Evolutionary conservation across 768 basidiomycete genomes (phyloP).

Genomic region (Phanerochaete sordida): DNA sequence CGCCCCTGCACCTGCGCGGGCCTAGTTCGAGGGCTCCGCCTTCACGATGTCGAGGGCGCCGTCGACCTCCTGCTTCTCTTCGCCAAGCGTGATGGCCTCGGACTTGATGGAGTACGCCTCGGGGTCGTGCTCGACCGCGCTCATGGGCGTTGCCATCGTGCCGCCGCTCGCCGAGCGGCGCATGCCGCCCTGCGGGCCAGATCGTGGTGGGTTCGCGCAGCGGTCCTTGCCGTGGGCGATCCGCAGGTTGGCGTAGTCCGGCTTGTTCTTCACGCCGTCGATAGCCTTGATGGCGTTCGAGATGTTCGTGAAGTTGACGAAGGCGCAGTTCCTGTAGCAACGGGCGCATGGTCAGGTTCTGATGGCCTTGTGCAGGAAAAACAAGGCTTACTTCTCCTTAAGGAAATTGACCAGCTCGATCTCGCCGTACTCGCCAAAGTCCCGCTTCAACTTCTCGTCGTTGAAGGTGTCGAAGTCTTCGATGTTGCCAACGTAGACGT

Average conservation of each 20-base stretch:
- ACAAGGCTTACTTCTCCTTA: conserved; percentile 76
- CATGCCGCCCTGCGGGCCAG: conserved; percentile 70
- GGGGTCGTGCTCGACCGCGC: conserved; percentile 33
- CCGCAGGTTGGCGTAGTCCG: conserved; percentile 85
- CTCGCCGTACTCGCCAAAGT: conserved; percentile 95
- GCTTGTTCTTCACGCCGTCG: conserved; percentile 87
- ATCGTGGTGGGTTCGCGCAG: conserved; percentile 89
- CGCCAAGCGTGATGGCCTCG: conserved; percentile 19
- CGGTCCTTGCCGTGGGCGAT: conserved; percentile 96
- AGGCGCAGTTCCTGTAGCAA: conserved; percentile 79
- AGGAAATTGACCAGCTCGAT: conserved; percentile 96
- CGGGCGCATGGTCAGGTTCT: not conserved
- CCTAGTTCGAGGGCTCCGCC: conserved; percentile 11
- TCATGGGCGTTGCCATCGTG: conserved; percentile 32
- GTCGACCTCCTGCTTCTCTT: conserved; percentile 28
- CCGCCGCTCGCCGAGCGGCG: conserved; percentile 44
- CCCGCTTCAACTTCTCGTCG: conserved; percentile 85
- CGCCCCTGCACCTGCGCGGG: conserved; percentile 2
- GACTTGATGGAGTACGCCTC: conserved; percentile 15
- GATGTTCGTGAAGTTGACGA: conserved; percentile 94
- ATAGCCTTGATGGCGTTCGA: conserved; percentile 98
- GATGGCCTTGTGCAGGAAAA: not conserved
- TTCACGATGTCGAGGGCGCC: conserved; percentile 30
- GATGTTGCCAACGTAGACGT: conserved; percentile 94
- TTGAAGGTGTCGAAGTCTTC: conserved; percentile 93